A percentile compares a stretch with the other conserved stretches of the same genome.
phyloP scores from a whole-genome alignment of 441 rosid species.

The Pelargonium citronellum region DNA sequence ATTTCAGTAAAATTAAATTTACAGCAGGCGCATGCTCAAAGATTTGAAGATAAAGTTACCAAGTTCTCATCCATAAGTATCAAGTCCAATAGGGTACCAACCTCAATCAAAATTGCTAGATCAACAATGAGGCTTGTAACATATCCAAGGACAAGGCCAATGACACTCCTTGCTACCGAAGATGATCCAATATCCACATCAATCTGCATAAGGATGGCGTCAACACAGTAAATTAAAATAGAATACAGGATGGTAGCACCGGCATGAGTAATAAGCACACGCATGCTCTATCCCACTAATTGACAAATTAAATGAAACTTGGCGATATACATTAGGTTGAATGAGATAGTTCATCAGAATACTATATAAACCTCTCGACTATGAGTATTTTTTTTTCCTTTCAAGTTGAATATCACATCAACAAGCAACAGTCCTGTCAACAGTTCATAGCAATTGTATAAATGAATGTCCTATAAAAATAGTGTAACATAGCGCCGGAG shows the following conservation, averaged over 20 bases:
- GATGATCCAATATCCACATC: slow-evolving; percentile 99
- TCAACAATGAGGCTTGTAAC: slow-evolving; percentile 92
- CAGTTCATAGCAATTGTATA: too few relatives aligned
- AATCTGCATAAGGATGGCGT: slow-evolving; percentile 46
- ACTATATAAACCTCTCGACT: background rate
- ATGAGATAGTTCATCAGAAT: background rate
- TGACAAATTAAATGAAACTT: background rate
- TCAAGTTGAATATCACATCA: slow-evolving; percentile 47
- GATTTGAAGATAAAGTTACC: too few relatives aligned
- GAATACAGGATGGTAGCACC: slow-evolving; percentile 10
- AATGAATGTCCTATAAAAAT: too few relatives aligned
- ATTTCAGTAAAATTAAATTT: too few relatives aligned
- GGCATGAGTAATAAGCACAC: background rate
- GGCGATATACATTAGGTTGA: background rate
- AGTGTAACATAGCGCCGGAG: too few relatives aligned
- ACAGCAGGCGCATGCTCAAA: too few relatives aligned
- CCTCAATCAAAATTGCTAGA: slow-evolving; percentile 93
- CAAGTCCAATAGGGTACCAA: slow-evolving; percentile 22
- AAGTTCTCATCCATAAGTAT: too few relatives aligned
- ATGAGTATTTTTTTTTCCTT: background rate
- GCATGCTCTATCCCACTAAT: background rate
- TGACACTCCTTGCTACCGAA: slow-evolving; percentile 89
- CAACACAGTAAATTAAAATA: background rate
- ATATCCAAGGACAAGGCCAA: slow-evolving; percentile 91
- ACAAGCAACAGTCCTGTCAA: too few relatives aligned